Evolutionary conservation across 352 stramenopile genomes (phyloP).

Genomic region (Globisporangium heterothallicum): DNA sequence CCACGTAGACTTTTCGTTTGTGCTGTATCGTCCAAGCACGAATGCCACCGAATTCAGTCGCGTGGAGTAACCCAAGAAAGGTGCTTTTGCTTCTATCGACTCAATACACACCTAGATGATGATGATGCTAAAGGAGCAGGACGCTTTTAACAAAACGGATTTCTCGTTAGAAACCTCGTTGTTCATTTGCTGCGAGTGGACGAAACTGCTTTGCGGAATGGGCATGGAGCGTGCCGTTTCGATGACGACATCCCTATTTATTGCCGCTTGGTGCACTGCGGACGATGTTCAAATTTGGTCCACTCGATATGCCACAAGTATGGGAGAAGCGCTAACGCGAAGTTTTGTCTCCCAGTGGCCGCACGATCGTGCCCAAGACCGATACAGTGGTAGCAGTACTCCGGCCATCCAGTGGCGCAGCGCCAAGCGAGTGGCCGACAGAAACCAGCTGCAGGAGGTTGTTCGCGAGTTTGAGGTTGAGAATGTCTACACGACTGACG

Average conservation of each 20-base stretch:
- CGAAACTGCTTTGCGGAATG: neutral
- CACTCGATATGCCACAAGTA: neutral
- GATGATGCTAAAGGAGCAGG: neutral
- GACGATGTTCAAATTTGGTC: neutral
- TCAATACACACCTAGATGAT: neutral
- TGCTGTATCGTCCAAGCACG: slow-evolving; percentile 78
- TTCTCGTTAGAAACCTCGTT: too few relatives aligned
- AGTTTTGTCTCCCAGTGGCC: slow-evolving; percentile 30
- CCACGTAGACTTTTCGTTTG: slow-evolving; percentile 82
- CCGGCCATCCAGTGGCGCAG: slow-evolving; percentile 14
- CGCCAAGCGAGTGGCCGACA: slow-evolving; percentile 20
- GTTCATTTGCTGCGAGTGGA: too few relatives aligned
- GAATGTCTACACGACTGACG: slow-evolving; percentile 12
- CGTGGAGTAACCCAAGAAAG: slow-evolving; percentile 41
- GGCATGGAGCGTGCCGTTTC: neutral
- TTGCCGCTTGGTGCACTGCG: neutral
- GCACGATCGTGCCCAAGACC: slow-evolving; percentile 10
- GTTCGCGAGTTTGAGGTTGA: slow-evolving; percentile 13
- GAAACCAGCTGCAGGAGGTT: slow-evolving; percentile 12
- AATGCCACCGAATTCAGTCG: slow-evolving; percentile 83
- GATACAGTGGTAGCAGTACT: neutral
- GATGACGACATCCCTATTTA: neutral
- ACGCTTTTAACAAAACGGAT: too few relatives aligned
- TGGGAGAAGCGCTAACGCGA: slow-evolving; percentile 17
- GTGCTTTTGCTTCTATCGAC: neutral